Conservation (phyloP, 441 rosid genomes). For the Croton laevigatus region DNA sequence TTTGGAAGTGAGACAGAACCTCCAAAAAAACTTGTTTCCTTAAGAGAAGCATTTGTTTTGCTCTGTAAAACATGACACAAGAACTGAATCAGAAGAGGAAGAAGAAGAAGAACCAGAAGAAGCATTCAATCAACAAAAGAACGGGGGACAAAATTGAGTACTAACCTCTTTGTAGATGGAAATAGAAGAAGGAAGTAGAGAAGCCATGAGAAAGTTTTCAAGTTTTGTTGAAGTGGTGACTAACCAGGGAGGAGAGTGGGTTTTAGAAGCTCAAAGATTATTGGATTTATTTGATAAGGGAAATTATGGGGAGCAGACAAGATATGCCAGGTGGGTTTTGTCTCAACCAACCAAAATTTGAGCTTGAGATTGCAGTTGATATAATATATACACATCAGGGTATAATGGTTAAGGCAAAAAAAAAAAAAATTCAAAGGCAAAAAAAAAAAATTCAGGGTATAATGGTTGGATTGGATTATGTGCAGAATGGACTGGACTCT, state of each 20-base stretch:
- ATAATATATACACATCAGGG: no score
- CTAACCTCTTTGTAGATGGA: slow-evolving; percentile 51
- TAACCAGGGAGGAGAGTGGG: not conserved
- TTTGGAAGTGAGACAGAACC: slow-evolving; percentile 33
- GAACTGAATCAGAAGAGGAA: not conserved
- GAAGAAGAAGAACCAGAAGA: not conserved
- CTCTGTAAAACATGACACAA: slow-evolving; percentile 28
- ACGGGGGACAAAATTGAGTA: not conserved
- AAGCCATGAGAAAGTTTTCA: slow-evolving; percentile 37
- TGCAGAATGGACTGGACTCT: not conserved
- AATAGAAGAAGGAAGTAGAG: slow-evolving; percentile 46
- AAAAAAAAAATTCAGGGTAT: no score
- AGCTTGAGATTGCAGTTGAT: slow-evolving; percentile 34
- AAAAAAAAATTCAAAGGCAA: no score
- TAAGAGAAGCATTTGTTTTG: slow-evolving; percentile 36
- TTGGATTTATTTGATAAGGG: slow-evolving; percentile 6
- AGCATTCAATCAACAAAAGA: not conserved
- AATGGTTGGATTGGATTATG: not conserved
- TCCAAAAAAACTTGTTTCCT: slow-evolving; percentile 39
- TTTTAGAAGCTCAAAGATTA: not conserved
- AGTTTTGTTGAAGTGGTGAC: not conserved
- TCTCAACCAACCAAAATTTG: slow-evolving; percentile 38
- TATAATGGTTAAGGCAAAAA: no score
- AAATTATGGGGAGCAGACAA: slow-evolving; percentile 28
- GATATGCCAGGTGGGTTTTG: slow-evolving; percentile 23